phyloP scores from a whole-genome alignment of 371 early-diverging fungal genomes.

The Lichtheimia ramosa region DNA sequence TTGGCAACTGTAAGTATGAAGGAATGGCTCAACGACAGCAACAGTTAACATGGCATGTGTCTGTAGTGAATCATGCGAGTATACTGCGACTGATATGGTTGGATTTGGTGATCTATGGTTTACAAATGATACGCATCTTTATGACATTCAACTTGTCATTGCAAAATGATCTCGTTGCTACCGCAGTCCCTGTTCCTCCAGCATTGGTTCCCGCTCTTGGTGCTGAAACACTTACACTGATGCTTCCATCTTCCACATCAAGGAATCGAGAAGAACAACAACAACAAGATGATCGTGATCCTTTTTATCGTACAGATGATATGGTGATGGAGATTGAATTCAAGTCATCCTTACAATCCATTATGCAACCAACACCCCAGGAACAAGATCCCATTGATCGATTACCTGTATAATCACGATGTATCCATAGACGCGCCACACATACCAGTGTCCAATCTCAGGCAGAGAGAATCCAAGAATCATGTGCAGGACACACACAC shows the following conservation, averaged over 20 bases:
- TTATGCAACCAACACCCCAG: conserved; percentile 29
- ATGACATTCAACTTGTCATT: conserved; percentile 41
- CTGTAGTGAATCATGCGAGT: conserved; percentile 32
- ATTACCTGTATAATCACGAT: conserved; percentile 27
- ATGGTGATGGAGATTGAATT: conserved; percentile 41
- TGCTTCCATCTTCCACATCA: conserved; percentile 25
- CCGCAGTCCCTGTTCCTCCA: conserved; percentile 25
- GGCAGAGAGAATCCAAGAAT: no score
- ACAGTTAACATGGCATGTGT: neutral
- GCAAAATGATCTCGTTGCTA: conserved; percentile 25
- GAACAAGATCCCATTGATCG: conserved; percentile 37
- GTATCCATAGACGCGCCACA: neutral
- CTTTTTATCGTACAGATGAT: conserved; percentile 31
- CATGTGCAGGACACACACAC: neutral
- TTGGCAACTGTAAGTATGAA: conserved; percentile 39
- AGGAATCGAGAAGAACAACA: conserved; percentile 8
- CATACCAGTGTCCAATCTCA: neutral
- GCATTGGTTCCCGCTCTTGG: conserved; percentile 29
- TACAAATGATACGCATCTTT: conserved; percentile 38
- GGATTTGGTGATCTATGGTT: conserved; percentile 32
- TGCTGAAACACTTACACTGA: conserved; percentile 30
- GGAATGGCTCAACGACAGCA: neutral
- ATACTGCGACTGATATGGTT: conserved; percentile 25
- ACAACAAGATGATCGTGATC: conserved; percentile 14
- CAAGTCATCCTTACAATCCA: conserved; percentile 24